A percentile compares a stretch with the other conserved stretches of the same genome.
Conservation (phyloP, 768 basidiomycete genomes). For the Boletus eberwhitei region DNA sequence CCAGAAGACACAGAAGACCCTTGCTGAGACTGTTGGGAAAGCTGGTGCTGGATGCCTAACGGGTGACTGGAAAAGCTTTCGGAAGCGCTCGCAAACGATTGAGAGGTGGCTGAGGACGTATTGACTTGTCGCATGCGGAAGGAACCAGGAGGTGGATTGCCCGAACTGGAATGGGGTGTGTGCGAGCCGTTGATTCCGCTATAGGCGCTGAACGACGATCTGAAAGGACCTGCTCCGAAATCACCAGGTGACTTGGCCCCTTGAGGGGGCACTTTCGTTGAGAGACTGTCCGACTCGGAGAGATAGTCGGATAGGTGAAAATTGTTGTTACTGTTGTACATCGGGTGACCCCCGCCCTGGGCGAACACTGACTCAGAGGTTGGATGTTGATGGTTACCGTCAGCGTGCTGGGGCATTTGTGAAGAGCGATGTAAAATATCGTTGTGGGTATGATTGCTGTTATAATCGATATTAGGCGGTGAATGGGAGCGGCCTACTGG, state of each 20-base stretch:
- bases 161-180: conserved; percentile 20
- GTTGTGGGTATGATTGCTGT: conserved; percentile 36
- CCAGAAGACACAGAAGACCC: conserved; percentile 21
- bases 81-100: conserved; percentile 23
- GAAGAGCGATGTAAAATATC: conserved; percentile 28
- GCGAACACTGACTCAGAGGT: conserved; percentile 29
- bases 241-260: conserved; percentile 32
- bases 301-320: conserved; percentile 34
- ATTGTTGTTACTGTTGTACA: conserved; percentile 42
- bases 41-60: conserved; percentile 31
- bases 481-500: conserved; percentile 51
- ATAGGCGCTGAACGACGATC: conserved; percentile 35
- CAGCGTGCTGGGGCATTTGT: conserved; percentile 24
- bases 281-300: conserved; percentile 31
- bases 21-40: conserved; percentile 36
- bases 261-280: conserved; percentile 32
- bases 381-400: conserved; percentile 34
- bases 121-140: conserved; percentile 38
- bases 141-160: conserved; percentile 30
- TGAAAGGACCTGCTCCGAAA: conserved; percentile 35
- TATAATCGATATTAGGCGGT: conserved; percentile 38
- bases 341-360: conserved; percentile 33
- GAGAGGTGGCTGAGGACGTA: conserved; percentile 26
- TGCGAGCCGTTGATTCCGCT: conserved; percentile 27
- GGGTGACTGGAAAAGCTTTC: conserved; percentile 27